A percentile compares a stretch with the other conserved stretches of the same genome.
Evolutionary conservation across 768 basidiomycete species (phyloP).

Genomic region (Podaxis carcinomalis): DNA sequence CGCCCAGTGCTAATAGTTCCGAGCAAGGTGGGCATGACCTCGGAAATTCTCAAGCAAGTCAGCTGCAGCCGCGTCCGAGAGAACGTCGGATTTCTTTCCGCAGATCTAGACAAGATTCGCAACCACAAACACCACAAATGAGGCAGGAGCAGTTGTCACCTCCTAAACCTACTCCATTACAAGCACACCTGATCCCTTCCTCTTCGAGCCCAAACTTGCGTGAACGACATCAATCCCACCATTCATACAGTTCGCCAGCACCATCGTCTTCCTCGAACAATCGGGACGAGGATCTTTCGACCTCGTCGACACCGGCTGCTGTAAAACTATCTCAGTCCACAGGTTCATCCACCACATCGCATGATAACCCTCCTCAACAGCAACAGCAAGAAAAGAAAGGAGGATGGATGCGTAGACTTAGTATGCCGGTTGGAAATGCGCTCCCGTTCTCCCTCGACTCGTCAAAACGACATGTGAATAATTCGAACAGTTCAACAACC

Average conservation of each 20-base stretch:
- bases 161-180: constrained; percentile 8
- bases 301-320: constrained; percentile 19
- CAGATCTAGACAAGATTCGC: constrained; percentile 26
- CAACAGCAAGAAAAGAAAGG: constrained; percentile 25
- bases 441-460: constrained; percentile 50
- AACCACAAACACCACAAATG: constrained; percentile 19
- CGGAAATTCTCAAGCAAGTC: constrained; percentile 15
- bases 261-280: constrained; percentile 60
- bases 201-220: constrained; percentile 4
- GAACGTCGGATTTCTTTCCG: constrained; percentile 31
- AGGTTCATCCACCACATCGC: constrained; percentile 16
- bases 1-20: background rate
- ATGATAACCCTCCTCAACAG: constrained; percentile 39
- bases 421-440: constrained; percentile 64
- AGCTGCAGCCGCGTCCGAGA: constrained; percentile 24
- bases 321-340: constrained; percentile 29
- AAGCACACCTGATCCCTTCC: constrained; percentile 20
- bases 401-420: constrained; percentile 73
- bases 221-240: constrained; percentile 31
- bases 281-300: constrained; percentile 24
- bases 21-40: constrained; percentile 16
- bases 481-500: constrained; percentile 24
- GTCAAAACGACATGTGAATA: constrained; percentile 30
- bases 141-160: background rate
- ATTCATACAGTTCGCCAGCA: constrained; percentile 61